Evolutionary conservation across 805 yeast species (phyloP).

Genomic region (Blastobotrys attinorum): DNA sequence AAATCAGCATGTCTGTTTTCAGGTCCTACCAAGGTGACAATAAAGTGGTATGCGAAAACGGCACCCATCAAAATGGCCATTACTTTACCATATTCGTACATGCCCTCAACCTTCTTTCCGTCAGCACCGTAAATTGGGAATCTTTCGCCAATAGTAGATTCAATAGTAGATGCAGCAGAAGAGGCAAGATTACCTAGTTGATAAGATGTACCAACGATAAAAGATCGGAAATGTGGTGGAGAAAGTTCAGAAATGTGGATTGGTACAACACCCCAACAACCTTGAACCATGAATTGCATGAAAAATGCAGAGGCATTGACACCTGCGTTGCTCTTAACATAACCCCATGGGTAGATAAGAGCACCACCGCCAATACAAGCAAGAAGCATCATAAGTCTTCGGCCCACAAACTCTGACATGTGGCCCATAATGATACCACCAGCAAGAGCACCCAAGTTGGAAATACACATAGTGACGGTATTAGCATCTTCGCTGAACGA

Average conservation of each 20-base stretch:
- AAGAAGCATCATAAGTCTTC: constrained; percentile 47
- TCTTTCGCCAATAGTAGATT: constrained; percentile 49
- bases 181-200: constrained; percentile 70
- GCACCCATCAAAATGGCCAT: constrained; percentile 65
- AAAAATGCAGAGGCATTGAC: constrained; percentile 56
- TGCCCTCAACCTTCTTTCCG: constrained; percentile 27
- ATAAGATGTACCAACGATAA: constrained; percentile 54
- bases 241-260: constrained; percentile 58
- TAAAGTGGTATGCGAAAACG: constrained; percentile 45
- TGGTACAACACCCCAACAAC: constrained; percentile 69
- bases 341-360: constrained; percentile 56
- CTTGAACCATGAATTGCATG: constrained; percentile 59
- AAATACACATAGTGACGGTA: constrained; percentile 55
- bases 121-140: constrained; percentile 42
- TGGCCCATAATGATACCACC: constrained; percentile 61
- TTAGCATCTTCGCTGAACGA: constrained; percentile 37
- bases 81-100: constrained; percentile 57
- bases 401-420: constrained; percentile 48
- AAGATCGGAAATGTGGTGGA: constrained; percentile 55
- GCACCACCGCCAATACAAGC: constrained; percentile 51
- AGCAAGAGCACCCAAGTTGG: constrained; percentile 57
- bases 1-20: constrained; percentile 33
- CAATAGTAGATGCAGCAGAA: constrained; percentile 64
- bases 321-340: constrained; percentile 35
- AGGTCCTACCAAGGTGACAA: constrained; percentile 49